These are phyloP conservation scores for Ballota nigra DNA, from an alignment of 257 asterid species.

Conservation along the genomic window DNA sequence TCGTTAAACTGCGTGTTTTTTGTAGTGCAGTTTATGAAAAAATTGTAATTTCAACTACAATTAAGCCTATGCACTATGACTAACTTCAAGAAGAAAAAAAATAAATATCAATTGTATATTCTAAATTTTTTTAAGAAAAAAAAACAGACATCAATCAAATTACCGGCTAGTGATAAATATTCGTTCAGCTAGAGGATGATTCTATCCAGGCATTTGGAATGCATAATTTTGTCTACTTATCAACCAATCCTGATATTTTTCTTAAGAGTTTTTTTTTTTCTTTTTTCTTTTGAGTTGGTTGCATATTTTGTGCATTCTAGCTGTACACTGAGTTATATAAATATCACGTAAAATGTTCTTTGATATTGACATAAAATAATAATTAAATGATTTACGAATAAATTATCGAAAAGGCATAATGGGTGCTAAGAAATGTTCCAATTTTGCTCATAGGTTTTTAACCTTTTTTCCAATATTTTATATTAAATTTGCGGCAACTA, in stretches of 20 bases:
- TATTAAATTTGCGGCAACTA: background rate
- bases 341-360: constrained; percentile 1
- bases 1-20: too few relatives aligned
- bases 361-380: constrained; percentile 1
- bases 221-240: background rate
- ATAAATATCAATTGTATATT: too few relatives aligned
- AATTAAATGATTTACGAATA: background rate
- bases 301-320: background rate
- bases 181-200: background rate
- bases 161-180: background rate
- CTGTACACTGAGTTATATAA: background rate
- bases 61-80: too few relatives aligned
- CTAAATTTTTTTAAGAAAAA: too few relatives aligned
- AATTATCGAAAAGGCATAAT: background rate
- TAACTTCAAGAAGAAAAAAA: too few relatives aligned
- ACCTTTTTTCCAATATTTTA: background rate
- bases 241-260: background rate
- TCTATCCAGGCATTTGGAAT: background rate
- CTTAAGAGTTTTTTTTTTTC: too few relatives aligned
- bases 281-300: too few relatives aligned
- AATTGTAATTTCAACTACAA: too few relatives aligned
- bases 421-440: background rate
- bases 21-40: too few relatives aligned
- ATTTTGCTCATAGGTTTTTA: background rate
- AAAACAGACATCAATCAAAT: background rate